Evolutionary conservation across 1,284 basidiomycete species (phyloP).

Genomic region (Rhodotorula glutinis): DNA sequence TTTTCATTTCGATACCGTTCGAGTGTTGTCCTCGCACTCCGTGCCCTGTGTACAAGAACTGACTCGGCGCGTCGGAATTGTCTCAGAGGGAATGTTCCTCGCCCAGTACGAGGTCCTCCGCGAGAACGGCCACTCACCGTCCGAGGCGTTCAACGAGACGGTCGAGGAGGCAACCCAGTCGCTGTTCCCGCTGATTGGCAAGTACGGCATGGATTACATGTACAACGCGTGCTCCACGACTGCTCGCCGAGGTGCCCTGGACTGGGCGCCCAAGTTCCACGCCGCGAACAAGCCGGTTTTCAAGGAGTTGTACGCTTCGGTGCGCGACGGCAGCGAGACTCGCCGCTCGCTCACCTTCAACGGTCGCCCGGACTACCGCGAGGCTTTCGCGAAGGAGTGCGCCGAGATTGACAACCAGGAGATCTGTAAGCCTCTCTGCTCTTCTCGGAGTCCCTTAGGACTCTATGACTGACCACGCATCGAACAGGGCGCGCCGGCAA

Average conservation of each 20-base stretch:
- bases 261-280: slow-evolving; percentile 99
- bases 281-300: slow-evolving; percentile 82
- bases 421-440: background rate
- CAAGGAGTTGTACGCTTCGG: slow-evolving; percentile 90
- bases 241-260: slow-evolving; percentile 79
- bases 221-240: slow-evolving; percentile 85
- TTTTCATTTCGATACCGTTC: no score
- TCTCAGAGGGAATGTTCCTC: slow-evolving; percentile 90
- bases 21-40: no score
- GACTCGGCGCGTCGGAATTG: slow-evolving; percentile 10
- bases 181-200: slow-evolving; percentile 93
- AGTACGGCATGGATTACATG: slow-evolving; percentile 95
- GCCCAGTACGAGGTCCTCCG: slow-evolving; percentile 98
- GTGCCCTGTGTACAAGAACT: no score
- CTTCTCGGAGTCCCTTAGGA: background rate
- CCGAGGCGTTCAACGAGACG: slow-evolving; percentile 99
- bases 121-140: slow-evolving; percentile 95
- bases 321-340: slow-evolving; percentile 92
- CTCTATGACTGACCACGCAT: background rate
- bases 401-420: slow-evolving; percentile 85
- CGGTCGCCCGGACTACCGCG: slow-evolving; percentile 83
- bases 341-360: slow-evolving; percentile 97
- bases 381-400: slow-evolving; percentile 90
- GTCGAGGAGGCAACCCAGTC: slow-evolving; percentile 99
- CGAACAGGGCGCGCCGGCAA: slow-evolving; percentile 70